A percentile compares a stretch with the other conserved stretches of the same genome.
Conservation (phyloP, 225 moss, liverwort and hornwort genomes). For the Physcomitrellopsis africana region DNA sequence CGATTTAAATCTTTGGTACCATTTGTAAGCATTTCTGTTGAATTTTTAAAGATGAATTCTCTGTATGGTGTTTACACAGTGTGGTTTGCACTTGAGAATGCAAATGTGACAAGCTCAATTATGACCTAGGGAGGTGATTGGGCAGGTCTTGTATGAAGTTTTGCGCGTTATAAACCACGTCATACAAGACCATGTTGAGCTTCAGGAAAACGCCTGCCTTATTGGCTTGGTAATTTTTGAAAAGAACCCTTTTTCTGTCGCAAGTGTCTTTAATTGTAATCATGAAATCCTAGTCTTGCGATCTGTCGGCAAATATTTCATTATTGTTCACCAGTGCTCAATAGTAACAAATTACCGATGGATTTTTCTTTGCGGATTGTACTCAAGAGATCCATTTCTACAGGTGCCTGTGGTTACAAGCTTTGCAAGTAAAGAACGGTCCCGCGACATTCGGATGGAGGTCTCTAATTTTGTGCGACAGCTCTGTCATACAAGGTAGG, state of each 20-base stretch:
- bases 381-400: constrained; percentile 27
- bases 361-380: background rate
- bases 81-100: constrained; percentile 7
- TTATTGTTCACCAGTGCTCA: constrained; percentile 4
- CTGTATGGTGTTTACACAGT: background rate
- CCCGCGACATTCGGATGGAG: constrained; percentile 89
- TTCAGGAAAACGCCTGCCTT: constrained; percentile 95
- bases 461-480: constrained; percentile 85
- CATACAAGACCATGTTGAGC: constrained; percentile 69
- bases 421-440: constrained; percentile 66
- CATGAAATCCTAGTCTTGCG: constrained; percentile 13
- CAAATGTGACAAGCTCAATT: constrained; percentile 19
- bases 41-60: constrained; percentile 4
- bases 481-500: constrained; percentile 86
- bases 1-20: background rate
- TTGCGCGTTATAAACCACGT: constrained; percentile 85
- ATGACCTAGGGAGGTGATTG: constrained; percentile 31
- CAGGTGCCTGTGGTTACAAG: constrained; percentile 89
- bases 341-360: background rate
- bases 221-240: constrained; percentile 80
- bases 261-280: constrained; percentile 1
- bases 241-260: background rate
- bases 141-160: constrained; percentile 81
- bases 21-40: background rate
- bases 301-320: background rate